Evolutionary conservation across 345 rosid genomes (phyloP), one percentile per base, ranked within the genome.

Genomic region (Eucalyptus pauciflora): DNA sequence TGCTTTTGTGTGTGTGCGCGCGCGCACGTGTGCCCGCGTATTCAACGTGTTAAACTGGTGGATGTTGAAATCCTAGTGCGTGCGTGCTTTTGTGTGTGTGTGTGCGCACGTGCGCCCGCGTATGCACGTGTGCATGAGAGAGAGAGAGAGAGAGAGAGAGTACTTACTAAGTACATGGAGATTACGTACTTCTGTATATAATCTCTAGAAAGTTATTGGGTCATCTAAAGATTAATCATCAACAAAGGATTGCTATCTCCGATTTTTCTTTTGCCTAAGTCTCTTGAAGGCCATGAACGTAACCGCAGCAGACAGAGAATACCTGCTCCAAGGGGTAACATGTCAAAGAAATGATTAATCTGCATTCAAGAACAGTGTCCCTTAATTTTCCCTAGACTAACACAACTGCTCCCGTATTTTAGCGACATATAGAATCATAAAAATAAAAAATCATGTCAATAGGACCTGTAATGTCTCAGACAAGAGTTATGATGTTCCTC

Each of bases 281-380:
- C 98, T 95, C 94, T 96, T 97, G 94, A 92, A 93, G 41, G 99
- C 98, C 99, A 97, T 96, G 91, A 93, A 97, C 80, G 98, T 96
- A 88, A 97, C 98, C 4, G 99, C 99, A 88, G 97, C 97, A 20
- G 98, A 96, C 9, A 97, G 92, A 76, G 99, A 94, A 92, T 96
- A 97, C 99, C 98, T 97, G 94, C 90, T 56, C 90, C 87, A 91
- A 76, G 83, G 83, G 83, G 58, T 81, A 43, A 79, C 4, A 27
- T 14, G 54, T 29, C 51, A 80, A 79, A 87, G 45, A 86, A n/a
- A 88, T 87, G 41, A 90, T 83, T 18, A 64, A 31, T 69, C 86
- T 33, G 31, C 56, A 85, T 27, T 10, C 17, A 86, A 16, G 29
- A n/a, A 56, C 33, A 51, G 17, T 0, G 56, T 4, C 31, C 89